These are phyloP conservation scores for Inga leiocalycina DNA, from an alignment of 306 rosid genomes.

Conservation along the genomic window DNA sequence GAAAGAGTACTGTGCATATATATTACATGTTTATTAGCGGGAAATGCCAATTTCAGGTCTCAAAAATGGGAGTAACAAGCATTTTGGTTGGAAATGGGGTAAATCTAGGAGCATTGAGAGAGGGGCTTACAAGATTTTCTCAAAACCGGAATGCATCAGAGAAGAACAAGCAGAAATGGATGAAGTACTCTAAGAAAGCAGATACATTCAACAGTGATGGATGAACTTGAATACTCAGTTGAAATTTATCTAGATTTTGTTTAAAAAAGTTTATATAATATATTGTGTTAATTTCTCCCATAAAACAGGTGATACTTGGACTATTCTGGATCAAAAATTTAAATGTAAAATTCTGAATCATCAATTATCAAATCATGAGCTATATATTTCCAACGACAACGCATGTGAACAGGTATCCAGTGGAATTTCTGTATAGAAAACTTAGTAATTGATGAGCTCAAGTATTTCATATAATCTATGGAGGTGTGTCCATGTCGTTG, in stretches of 20 bases:
- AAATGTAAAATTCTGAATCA: not conserved
- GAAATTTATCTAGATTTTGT: constrained; percentile 22
- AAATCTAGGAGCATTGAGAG: constrained; percentile 67
- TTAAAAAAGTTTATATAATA: not conserved
- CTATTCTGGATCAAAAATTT: no score
- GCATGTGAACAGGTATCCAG: not conserved
- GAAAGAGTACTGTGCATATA: not conserved
- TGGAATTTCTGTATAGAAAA: not conserved
- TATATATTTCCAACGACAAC: not conserved
- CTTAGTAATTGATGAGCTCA: not conserved
- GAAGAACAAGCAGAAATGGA: constrained; percentile 87
- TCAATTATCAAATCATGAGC: not conserved
- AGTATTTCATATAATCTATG: not conserved
- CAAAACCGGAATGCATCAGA: constrained; percentile 57
- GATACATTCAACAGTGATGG: constrained; percentile 40
- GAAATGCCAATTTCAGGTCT: constrained; percentile 51
- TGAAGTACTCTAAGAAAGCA: constrained; percentile 45
- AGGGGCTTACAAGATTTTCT: constrained; percentile 67
- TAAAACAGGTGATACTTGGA: no score
- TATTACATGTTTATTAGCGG: not conserved
- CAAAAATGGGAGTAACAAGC: constrained; percentile 92
- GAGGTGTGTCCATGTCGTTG: not conserved
- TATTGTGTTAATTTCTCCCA: no score
- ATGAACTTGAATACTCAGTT: constrained; percentile 32
- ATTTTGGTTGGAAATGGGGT: constrained; percentile 78